Conservation (phyloP, 352 stramenopile species). For the Pythium phragmitis region DNA sequence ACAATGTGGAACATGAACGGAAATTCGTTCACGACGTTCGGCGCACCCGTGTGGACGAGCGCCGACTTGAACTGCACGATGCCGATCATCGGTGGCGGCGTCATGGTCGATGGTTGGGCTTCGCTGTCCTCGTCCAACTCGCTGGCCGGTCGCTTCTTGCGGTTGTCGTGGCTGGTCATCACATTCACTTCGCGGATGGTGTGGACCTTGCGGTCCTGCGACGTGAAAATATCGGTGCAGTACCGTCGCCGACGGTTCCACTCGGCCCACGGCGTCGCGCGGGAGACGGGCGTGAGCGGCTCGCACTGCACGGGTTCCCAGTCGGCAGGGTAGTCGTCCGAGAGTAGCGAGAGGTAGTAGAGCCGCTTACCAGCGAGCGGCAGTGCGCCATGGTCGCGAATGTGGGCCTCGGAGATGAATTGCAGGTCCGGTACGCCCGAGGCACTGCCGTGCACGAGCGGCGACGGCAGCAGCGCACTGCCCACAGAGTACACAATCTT, state of each 20-base stretch:
- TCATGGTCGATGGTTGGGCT: neutral
- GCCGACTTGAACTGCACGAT: slow-evolving; percentile 59
- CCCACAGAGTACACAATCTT: slow-evolving; percentile 27
- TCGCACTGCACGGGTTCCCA: slow-evolving; percentile 30
- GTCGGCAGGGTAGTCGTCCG: slow-evolving; percentile 52
- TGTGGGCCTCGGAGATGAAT: slow-evolving; percentile 38
- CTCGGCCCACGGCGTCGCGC: slow-evolving; percentile 14
- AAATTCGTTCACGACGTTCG: slow-evolving; percentile 43
- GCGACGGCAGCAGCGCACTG: slow-evolving; percentile 7
- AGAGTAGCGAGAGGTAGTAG: slow-evolving; percentile 59
- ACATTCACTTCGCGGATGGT: slow-evolving; percentile 21
- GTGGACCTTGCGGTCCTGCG: slow-evolving; percentile 13
- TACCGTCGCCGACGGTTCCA: slow-evolving; percentile 29
- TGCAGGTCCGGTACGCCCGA: slow-evolving; percentile 23
- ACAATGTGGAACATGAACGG: slow-evolving; percentile 70
- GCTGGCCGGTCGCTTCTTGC: slow-evolving; percentile 6
- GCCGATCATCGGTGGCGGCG: slow-evolving; percentile 42
- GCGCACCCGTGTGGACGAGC: slow-evolving; percentile 46
- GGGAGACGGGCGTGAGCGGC: slow-evolving; percentile 12
- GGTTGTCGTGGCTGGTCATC: slow-evolving; percentile 9
- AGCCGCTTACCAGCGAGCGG: slow-evolving; percentile 42
- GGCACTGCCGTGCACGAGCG: neutral
- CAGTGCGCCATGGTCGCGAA: slow-evolving; percentile 44
- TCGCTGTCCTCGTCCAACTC: slow-evolving; percentile 3
- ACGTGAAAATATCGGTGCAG: slow-evolving; percentile 24